Conservation (phyloP, 768 basidiomycete species). For the Lactifluus hygrophoroides region DNA sequence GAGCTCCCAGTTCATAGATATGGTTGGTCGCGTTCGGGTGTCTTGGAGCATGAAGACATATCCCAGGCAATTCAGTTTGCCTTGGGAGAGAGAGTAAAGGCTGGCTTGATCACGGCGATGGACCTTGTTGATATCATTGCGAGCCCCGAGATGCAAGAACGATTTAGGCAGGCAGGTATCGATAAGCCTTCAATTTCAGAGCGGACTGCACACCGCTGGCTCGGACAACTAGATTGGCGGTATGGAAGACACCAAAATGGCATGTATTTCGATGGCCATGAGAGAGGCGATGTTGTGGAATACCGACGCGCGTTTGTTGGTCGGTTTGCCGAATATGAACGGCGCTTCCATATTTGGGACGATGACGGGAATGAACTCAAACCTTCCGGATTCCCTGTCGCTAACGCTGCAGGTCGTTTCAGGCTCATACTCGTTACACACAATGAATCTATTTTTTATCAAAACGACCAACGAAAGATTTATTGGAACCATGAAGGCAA, state of each 20-base stretch:
- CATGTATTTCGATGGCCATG: not conserved
- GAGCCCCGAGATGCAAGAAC: not conserved
- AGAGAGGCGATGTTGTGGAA: not conserved
- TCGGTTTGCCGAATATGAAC: not conserved
- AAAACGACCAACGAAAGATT: not conserved
- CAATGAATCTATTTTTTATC: not conserved
- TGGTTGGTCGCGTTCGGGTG: fast-evolving
- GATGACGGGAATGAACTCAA: too few species aligned
- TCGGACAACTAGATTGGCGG: not conserved
- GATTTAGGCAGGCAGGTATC: not conserved
- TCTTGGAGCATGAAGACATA: not conserved
- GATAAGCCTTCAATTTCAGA: not conserved
- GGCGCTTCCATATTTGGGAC: not conserved
- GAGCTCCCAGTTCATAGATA: not conserved
- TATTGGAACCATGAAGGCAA: not conserved
- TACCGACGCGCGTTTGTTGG: not conserved
- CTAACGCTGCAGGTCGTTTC: not conserved
- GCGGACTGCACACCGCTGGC: not conserved
- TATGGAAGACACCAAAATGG: not conserved
- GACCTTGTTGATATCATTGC: not conserved
- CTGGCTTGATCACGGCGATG: not conserved
- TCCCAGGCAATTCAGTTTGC: not conserved
- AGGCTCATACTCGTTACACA: not conserved
- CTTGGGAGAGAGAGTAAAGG: not conserved
- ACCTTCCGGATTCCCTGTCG: not conserved